Base-by-base conservation (phyloP, 176 grass and related monocot species). In the Carex scoparia region DNA sequence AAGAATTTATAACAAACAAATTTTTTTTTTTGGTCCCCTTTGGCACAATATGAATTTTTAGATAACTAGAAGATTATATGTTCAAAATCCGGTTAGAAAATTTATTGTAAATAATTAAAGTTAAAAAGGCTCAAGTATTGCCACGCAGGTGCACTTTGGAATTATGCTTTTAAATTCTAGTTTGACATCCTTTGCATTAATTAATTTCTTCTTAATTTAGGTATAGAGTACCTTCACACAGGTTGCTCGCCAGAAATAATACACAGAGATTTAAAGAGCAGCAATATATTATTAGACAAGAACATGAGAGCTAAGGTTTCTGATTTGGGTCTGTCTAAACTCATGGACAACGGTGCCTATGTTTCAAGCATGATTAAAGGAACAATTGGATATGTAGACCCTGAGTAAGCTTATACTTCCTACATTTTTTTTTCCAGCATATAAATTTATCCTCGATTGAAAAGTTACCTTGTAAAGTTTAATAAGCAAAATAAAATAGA, bases 251-350 rank as follows among this genome's bases (percentile, higher is more conserved):
- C 95, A 55, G 92, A 90, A 58, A 91, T 97, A 77, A 92, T 97
- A 73, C 95, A 97, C 48, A 91, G 92, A 87, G 95, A 97, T 65
- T 60, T 97, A 33, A 97, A 97, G 92, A 97, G 92, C 48, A 97
- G 94, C 61, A 97, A 97, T 83, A 97, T 97, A 91, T 91, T 97
- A 64, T 87, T 97, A 35, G 92, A 94, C 86, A 88, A 97, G 82
- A 77, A 91, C 68, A 93, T 91, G 91, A 88, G 90, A 87, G 92
- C 92, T 68, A 97, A 97, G 80, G 94, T 97, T 5, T 87, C 92
- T 14, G 94, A 97, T 89, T 97, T 97, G 60, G 94, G 94, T n/a
- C 76, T 97, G 7, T 97, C 94, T 13, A 97, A 94, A 89, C 90
- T 80, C 68, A 91, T 83, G 27, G 88, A 87, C 13, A 91, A 93